phyloP scores from a whole-genome alignment of 768 basidiomycete genomes.

The Lactarius deliciosus region DNA sequence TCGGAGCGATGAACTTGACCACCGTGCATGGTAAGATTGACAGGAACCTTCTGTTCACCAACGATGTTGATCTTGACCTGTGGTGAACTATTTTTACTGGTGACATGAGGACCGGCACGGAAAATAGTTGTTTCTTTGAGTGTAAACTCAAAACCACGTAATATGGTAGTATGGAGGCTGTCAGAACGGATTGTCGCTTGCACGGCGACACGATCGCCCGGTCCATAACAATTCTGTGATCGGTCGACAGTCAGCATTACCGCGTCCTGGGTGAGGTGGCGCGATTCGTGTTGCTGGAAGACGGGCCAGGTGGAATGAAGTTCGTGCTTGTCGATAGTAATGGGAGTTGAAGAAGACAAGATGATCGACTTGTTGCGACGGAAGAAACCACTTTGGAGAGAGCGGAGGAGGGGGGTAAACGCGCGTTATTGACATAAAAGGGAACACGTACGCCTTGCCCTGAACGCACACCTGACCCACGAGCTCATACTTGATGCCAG shows the following conservation, averaged over 20 bases:
- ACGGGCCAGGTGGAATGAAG: slow-evolving; percentile 93
- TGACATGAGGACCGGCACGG: slow-evolving; percentile 55
- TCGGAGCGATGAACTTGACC: slow-evolving; percentile 73
- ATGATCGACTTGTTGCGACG: slow-evolving; percentile 75
- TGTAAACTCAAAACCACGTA: slow-evolving; percentile 82
- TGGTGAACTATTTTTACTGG: slow-evolving; percentile 59
- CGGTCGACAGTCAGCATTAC: slow-evolving; percentile 77
- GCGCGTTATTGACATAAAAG: not conserved
- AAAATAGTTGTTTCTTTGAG: slow-evolving; percentile 78
- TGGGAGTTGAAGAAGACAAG: slow-evolving; percentile 61
- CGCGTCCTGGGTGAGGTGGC: slow-evolving; percentile 63
- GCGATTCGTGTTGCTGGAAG: slow-evolving; percentile 74
- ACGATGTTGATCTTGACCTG: slow-evolving; percentile 54
- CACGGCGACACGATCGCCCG: slow-evolving; percentile 77
- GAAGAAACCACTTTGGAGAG: slow-evolving; percentile 64
- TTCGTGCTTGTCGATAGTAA: slow-evolving; percentile 92
- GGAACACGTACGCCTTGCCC: slow-evolving; percentile 67
- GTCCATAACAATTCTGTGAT: slow-evolving; percentile 76
- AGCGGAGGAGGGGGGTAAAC: not conserved
- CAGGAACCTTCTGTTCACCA: slow-evolving; percentile 67
- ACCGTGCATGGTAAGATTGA: slow-evolving; percentile 72
- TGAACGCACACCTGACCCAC: slow-evolving; percentile 84
- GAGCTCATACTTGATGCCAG: slow-evolving; percentile 88
- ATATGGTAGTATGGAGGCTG: slow-evolving; percentile 60
- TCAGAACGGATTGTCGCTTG: slow-evolving; percentile 74